Evolutionary conservation across 2,329 filamentous ascomycete genomes (phyloP), one percentile per base, ranked within the genome.

Genomic region (Aspergillus sp.): DNA sequence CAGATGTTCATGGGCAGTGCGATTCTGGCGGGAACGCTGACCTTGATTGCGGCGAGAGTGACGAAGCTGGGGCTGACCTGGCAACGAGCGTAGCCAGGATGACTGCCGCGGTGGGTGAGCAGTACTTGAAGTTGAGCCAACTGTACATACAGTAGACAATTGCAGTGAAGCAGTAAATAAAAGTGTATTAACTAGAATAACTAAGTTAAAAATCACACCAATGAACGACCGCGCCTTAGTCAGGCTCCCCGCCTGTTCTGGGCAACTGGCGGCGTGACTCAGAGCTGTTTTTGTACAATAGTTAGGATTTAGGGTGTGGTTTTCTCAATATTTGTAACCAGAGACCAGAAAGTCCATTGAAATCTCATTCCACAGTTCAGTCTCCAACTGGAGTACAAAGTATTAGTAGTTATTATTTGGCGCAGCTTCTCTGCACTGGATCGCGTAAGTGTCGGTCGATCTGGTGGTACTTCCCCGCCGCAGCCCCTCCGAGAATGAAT

Each of bases 1-100:
- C 82, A 85, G 71, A 76, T 82, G 59, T 84, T 83, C 69, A 78
- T 82, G 44, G 83, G 78, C 0, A 68, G 72, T 54, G 72, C 74
- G 13, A 72, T 85, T 58, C 60, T 82, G 17, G 66, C 78, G 5
- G 83, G 82, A 27, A 71, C 71, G 25, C 56, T 74, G n/a, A 71
- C 81, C 3, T 66, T 84, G 62, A 53, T 77, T 17, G 74, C 70
- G 15, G 76, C 80, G 7, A 75, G 81, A 58, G 64, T 78, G 47
- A 71, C 70, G 5, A 78, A 76, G 58, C 69, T 74, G 42, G 77
- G 76, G 6, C 69, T 72, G 63, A 71, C 66, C 41, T 67, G 75
- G 67, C 69, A 65, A 8, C 75, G 73, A 52, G 75, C 74, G 25
- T 78, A 36, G 11, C 5, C 32, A 36, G 32, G 32, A 36, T 36